Evolutionary conservation across 1,139 yeast species (phyloP).

Genomic region (Blastobotrys elegans): DNA sequence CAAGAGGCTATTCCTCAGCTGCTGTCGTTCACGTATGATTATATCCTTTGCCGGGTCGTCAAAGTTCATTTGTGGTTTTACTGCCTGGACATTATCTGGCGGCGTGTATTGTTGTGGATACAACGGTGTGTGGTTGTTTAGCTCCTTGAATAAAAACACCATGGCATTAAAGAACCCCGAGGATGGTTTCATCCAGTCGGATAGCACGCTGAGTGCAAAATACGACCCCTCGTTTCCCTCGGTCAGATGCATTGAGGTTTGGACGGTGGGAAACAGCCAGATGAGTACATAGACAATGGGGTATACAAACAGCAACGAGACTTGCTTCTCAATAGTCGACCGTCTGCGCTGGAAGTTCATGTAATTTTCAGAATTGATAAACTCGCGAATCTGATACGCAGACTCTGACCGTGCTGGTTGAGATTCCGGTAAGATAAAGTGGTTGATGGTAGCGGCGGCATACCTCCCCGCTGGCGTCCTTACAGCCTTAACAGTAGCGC

Average conservation of each 20-base stretch:
- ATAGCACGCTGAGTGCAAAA: constrained; percentile 56
- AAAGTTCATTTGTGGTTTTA: not conserved
- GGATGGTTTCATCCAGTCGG: constrained; percentile 72
- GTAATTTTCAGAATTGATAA: constrained; percentile 20
- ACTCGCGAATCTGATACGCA: constrained; percentile 8
- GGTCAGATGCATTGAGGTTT: constrained; percentile 17
- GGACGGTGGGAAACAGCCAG: constrained; percentile 72
- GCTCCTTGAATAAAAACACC: constrained; percentile 19
- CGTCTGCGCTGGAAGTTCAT: constrained; percentile 43
- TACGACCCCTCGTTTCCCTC: not conserved
- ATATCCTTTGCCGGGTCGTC: no score
- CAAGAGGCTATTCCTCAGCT: not conserved
- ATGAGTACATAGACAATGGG: constrained; percentile 70
- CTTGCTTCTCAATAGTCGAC: constrained; percentile 60
- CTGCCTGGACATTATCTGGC: not conserved
- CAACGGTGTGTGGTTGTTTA: not conserved
- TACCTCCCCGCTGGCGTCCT: constrained; percentile 12
- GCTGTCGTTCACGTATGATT: not conserved
- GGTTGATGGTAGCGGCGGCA: constrained; percentile 15
- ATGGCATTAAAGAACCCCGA: constrained; percentile 21
- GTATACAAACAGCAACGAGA: constrained; percentile 69
- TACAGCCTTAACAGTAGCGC: constrained; percentile 15
- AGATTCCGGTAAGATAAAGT: constrained; percentile 42
- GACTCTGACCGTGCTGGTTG: constrained; percentile 37
- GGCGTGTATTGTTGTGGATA: not conserved